phyloP scores from a whole-genome alignment of 2,329 filamentous ascomycete species.

The Purpureocillium takamizusanense region DNA sequence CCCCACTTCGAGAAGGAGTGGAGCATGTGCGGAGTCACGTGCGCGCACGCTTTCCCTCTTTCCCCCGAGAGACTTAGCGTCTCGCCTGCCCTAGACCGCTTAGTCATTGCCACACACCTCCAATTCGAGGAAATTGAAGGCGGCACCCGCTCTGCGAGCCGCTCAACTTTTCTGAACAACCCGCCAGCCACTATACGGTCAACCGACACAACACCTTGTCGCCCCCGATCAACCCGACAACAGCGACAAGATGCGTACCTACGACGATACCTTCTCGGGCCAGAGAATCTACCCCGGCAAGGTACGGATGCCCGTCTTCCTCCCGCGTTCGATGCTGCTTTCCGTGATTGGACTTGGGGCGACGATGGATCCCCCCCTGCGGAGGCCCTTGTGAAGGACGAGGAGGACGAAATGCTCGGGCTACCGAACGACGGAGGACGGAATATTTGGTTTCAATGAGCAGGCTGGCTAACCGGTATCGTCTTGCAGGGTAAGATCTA shows the following conservation, averaged over 20 bases:
- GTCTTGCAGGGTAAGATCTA: constrained; percentile 88
- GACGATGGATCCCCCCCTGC: neutral
- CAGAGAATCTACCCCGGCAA: constrained; percentile 61
- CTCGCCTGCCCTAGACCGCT: constrained; percentile 29
- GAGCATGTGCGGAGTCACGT: constrained; percentile 20
- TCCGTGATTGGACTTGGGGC: neutral
- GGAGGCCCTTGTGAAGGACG: neutral
- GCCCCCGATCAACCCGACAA: constrained; percentile 26
- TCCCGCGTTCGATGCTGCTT: constrained; percentile 5
- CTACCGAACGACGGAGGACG: too few species aligned
- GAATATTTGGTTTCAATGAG: neutral
- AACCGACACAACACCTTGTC: constrained; percentile 32
- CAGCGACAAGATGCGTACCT: constrained; percentile 52
- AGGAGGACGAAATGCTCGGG: neutral
- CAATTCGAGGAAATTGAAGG: constrained; percentile 31
- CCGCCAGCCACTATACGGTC: constrained; percentile 23
- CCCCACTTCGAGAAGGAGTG: constrained; percentile 1
- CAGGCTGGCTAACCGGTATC: constrained; percentile 16
- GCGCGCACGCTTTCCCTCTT: constrained; percentile 13
- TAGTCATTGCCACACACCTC: constrained; percentile 30
- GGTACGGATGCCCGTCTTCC: constrained; percentile 33
- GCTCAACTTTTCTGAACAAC: constrained; percentile 21
- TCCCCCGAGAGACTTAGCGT: constrained; percentile 12
- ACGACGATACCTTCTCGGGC: constrained; percentile 59
- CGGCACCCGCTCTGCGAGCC: constrained; percentile 14